These are phyloP conservation scores for Penicillium cataractarum DNA, from an alignment of 495 filamentous ascomycete genomes.

Conservation along the genomic window DNA sequence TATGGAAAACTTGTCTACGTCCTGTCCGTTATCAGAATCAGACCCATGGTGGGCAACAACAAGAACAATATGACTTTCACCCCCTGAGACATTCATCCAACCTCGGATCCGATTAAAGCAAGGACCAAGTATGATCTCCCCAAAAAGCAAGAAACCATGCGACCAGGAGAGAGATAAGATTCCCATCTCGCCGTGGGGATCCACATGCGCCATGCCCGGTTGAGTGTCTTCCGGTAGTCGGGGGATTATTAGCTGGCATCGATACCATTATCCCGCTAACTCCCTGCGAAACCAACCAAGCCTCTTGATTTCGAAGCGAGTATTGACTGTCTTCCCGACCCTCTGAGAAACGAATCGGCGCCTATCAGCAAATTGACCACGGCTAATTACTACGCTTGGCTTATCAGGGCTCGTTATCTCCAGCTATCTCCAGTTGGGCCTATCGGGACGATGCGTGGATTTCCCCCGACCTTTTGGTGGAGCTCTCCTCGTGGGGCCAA, in stretches of 20 bases:
- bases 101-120: not conserved
- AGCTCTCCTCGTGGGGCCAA: slow-evolving; percentile 7
- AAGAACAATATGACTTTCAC: too few relatives aligned
- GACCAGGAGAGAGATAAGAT: not conserved
- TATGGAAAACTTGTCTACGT: not conserved
- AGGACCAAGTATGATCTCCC: not conserved
- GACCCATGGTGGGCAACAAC: too few relatives aligned
- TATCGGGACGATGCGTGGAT: slow-evolving; percentile 6
- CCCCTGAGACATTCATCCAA: not conserved
- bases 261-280: not conserved
- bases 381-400: slow-evolving; percentile 37
- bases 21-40: not conserved
- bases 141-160: slow-evolving; percentile 7
- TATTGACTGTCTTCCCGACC: not conserved
- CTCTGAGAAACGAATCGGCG: not conserved
- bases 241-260: not conserved
- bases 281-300: not conserved
- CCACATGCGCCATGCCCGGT: slow-evolving; percentile 1
- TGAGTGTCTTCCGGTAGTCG: not conserved
- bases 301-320: not conserved
- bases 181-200: not conserved
- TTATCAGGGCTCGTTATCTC: slow-evolving; percentile 30
- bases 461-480: slow-evolving; percentile 5
- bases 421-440: slow-evolving; percentile 1
- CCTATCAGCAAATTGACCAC: slow-evolving; percentile 32